Evolutionary conservation across 352 stramenopile species (phyloP).

Genomic region (Thraustochytrium sp.): DNA sequence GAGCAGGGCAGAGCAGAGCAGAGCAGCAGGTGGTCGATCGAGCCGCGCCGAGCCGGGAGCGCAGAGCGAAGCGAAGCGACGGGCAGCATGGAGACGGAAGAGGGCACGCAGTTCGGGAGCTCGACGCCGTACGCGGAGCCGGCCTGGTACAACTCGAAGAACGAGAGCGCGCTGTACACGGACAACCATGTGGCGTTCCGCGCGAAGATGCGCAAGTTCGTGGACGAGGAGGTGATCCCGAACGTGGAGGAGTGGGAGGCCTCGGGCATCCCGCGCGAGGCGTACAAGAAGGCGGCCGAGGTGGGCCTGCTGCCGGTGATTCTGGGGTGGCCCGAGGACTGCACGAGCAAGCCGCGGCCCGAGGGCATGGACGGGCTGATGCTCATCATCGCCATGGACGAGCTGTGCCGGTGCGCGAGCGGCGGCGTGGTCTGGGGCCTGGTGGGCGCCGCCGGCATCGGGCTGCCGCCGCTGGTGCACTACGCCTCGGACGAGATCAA

Average conservation of each 20-base stretch:
- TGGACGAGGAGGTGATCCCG: conserved; percentile 39
- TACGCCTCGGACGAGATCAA: conserved; percentile 42
- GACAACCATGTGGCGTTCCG: conserved; percentile 32
- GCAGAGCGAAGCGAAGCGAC: no score
- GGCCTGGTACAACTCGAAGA: conserved; percentile 40
- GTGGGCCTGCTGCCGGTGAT: conserved; percentile 14
- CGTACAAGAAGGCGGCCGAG: conserved; percentile 22
- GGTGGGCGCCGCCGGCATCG: conserved; percentile 15
- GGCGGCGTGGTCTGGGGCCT: conserved; percentile 41
- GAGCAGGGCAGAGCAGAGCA: not conserved
- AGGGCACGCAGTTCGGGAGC: conserved; percentile 15
- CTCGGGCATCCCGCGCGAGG: not conserved
- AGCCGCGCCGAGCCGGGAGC: not conserved
- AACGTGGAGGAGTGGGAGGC: conserved; percentile 37
- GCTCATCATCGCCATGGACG: conserved; percentile 33
- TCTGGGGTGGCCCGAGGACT: conserved; percentile 35
- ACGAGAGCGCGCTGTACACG: conserved; percentile 29
- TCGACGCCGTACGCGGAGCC: conserved; percentile 24
- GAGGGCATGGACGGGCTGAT: conserved; percentile 37
- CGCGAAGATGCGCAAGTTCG: conserved; percentile 37
- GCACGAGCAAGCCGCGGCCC: not conserved
- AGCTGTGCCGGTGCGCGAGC: conserved; percentile 40
- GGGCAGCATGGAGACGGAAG: not conserved
- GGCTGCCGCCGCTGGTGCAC: conserved; percentile 23
- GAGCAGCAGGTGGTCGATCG: not conserved